These are phyloP conservation scores for Aspergillus sp. DNA, from an alignment of 2,329 filamentous ascomycete species.

Conservation along the genomic window DNA sequence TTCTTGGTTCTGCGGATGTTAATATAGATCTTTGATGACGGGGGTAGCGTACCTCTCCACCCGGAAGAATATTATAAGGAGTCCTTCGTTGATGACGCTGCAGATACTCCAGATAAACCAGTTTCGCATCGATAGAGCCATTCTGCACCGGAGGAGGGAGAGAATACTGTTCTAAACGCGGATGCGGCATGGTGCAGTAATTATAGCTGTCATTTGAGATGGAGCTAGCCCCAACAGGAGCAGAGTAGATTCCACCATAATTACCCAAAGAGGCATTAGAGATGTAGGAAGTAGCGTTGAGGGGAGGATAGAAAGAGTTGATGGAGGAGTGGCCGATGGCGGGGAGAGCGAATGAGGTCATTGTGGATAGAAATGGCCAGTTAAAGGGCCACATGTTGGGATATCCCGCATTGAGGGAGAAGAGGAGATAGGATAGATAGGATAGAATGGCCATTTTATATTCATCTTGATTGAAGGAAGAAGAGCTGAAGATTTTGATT, in stretches of 20 bases:
- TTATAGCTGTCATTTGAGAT: slow-evolving; percentile 29
- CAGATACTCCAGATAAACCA: slow-evolving; percentile 36
- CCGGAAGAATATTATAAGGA: slow-evolving; percentile 36
- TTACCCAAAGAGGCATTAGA: slow-evolving; percentile 29
- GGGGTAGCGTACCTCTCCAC: slow-evolving; percentile 26
- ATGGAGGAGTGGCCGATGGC: neutral
- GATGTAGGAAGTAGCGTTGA: slow-evolving; percentile 35
- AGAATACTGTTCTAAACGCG: slow-evolving; percentile 26
- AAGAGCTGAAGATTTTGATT: no score
- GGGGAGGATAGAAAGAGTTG: slow-evolving; percentile 31
- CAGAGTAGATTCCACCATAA: slow-evolving; percentile 33
- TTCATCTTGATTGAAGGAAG: no score
- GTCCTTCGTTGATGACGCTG: slow-evolving; percentile 36
- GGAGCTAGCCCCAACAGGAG: slow-evolving; percentile 14
- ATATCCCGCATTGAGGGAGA: no score
- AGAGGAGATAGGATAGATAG: no score
- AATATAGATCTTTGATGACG: neutral
- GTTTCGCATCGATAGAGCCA: slow-evolving; percentile 19
- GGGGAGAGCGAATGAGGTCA: neutral
- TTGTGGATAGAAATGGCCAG: neutral
- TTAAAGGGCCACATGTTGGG: no score
- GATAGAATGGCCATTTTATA: no score
- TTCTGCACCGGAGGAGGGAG: slow-evolving; percentile 24
- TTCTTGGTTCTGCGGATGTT: slow-evolving; percentile 25
- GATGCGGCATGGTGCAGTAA: slow-evolving; percentile 39